phyloP scores from a whole-genome alignment of 345 rosid species.

The Erodium maritimum region DNA sequence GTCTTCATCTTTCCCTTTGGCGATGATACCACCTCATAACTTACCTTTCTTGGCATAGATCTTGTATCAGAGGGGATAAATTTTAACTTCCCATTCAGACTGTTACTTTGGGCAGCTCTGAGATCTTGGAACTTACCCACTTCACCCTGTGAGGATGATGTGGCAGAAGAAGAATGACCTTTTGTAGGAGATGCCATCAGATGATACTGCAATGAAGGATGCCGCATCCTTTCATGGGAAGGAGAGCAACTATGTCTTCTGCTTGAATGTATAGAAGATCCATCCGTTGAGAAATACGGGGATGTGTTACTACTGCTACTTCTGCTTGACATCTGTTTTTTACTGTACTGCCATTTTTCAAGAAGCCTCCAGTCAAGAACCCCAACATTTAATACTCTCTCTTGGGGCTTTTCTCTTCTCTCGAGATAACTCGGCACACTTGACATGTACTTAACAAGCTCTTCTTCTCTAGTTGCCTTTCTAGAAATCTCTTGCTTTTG shows the following conservation, averaged over 20 bases:
- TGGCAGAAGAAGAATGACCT: slow-evolving; percentile 15
- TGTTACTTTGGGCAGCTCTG: slow-evolving; percentile 13
- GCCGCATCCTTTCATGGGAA: slow-evolving; percentile 17
- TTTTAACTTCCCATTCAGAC: slow-evolving; percentile 13
- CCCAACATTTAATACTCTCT: slow-evolving; percentile 58
- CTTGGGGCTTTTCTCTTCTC: slow-evolving; percentile 39
- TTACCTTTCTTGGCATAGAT: slow-evolving; percentile 18
- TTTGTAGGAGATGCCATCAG: slow-evolving; percentile 28
- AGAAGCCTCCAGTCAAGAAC: slow-evolving; percentile 82
- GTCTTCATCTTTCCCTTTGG: slow-evolving; percentile 18
- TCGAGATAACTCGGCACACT: slow-evolving; percentile 67
- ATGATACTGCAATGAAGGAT: slow-evolving; percentile 33
- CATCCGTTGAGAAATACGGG: slow-evolving; percentile 23
- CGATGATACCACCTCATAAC: slow-evolving; percentile 21
- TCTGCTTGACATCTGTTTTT: slow-evolving; percentile 24
- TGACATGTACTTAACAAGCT: slow-evolving; percentile 81
- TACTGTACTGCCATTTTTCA: slow-evolving; percentile 62
- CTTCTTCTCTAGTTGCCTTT: slow-evolving; percentile 28
- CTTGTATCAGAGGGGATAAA: slow-evolving; percentile 11
- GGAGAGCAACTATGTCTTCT: slow-evolving; percentile 24
- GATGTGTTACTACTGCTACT: slow-evolving; percentile 22
- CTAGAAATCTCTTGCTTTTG: slow-evolving; percentile 20
- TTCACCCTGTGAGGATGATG: slow-evolving; percentile 19
- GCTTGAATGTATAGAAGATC: slow-evolving; percentile 30
- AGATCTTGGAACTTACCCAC: slow-evolving; percentile 18